Conservation (phyloP, 768 basidiomycete genomes). For the Suillus alpinus region DNA sequence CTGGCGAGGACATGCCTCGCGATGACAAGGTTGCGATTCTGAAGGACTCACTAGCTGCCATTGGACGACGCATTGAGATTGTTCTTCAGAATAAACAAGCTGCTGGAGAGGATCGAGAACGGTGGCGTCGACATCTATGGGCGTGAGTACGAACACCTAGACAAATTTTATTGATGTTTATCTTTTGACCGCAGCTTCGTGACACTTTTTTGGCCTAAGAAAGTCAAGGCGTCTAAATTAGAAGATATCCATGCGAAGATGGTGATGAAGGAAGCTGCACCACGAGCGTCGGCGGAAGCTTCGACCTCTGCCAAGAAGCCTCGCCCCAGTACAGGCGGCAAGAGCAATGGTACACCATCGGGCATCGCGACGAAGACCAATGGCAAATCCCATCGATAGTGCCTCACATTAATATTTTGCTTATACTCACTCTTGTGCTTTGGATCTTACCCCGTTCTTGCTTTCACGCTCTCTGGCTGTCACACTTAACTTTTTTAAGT, state of each 20-base stretch:
- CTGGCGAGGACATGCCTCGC: conserved; percentile 88
- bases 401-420: conserved; percentile 3
- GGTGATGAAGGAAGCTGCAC: conserved; percentile 81
- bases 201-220: conserved; percentile 96
- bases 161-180: conserved; percentile 4
- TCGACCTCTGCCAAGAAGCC: conserved; percentile 55
- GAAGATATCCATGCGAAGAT: conserved; percentile 96
- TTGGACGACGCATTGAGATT: conserved; percentile 86
- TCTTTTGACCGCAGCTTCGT: conserved; percentile 62
- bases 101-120: conserved; percentile 76
- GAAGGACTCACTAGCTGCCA: conserved; percentile 92
- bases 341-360: conserved; percentile 53
- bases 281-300: conserved; percentile 48
- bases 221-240: conserved; percentile 89
- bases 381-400: conserved; percentile 61
- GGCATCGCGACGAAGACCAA: conserved; percentile 49
- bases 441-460: conserved; percentile 7
- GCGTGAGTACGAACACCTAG: conserved; percentile 57
- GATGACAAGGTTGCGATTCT: conserved; percentile 95
- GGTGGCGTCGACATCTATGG: conserved; percentile 96
- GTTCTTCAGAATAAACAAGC: conserved; percentile 76
- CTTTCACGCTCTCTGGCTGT: conserved; percentile 16
- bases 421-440: conserved; percentile 13
- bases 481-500: conserved; percentile 19
- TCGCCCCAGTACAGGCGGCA: conserved; percentile 45